Evolutionary conservation across 768 basidiomycete genomes (phyloP), one percentile per base, ranked within the genome.

Genomic region (Crassisporium funariophilum): DNA sequence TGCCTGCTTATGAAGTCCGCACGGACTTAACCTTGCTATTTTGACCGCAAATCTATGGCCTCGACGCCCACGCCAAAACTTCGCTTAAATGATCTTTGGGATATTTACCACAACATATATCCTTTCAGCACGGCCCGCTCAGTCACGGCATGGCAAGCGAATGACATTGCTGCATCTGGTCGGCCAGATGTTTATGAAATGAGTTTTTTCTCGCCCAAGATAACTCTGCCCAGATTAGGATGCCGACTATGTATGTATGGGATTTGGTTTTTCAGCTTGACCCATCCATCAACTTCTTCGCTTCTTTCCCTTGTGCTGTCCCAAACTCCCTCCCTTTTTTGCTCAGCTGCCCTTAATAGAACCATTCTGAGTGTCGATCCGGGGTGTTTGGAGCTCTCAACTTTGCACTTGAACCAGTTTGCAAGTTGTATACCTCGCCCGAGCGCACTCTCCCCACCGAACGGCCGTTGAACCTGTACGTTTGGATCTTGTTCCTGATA

Each of bases 201-300:
- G n/a, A n/a, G n/a, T n/a, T n/a, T n/a, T n/a, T n/a, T 21, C 44
- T 27, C 44, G 44, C 41, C 44, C 50, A 34, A 47, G 47, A 46
- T 35, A 47, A 52, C 29, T 13, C 35, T 17, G 40, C 38, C 37
- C 24, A 46, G 44, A 46, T 43, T 40, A 46, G 46, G 52, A 56
- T 35, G 35, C 31, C 35, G 36, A 47, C 43, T 45, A 49, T 53
- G 49, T 48, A 52, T 48, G 47, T 21, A 41, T 44, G 50, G 49
- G 47, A 29, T 46, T 31, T 51, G 44, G 49, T 16, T 29, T 29
- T 46, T 50, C 41, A 38, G 44, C 45, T 43, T 47, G 37, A 49
- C 42, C 34, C 43, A 36, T 46, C 46, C 56, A 60, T 60, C 54
- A 60, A 35, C 56, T 60, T 58, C 59, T 56, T 27, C 41, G 37